Evolutionary conservation across 495 filamentous ascomycete genomes (phyloP), one percentile per base, ranked within the genome.

Genomic region (Neurospora sp.): DNA sequence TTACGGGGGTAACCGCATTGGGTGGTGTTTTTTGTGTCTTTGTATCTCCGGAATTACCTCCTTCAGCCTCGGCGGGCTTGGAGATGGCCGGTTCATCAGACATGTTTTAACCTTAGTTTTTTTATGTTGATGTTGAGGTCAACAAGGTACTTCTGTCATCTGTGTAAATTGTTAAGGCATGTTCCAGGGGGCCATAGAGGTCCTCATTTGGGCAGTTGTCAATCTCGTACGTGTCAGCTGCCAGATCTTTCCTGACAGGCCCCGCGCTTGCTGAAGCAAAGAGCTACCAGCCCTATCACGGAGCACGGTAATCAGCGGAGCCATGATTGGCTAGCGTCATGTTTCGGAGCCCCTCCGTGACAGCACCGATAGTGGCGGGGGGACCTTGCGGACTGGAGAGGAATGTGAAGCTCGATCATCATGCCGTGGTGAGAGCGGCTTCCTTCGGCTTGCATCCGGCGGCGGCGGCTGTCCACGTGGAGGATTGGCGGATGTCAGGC

Each of bases 291-390:
- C 71, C 74, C 69, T 75, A 73, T 40, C 68, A 37, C 42, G 40
- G 9, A 68, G 70, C 72, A 74, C n/a, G 61, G 75, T 74, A 71
- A 74, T 76, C 73, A 72, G 27, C 68, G 16, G 48, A 12, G 14
- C 72, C 10, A 20, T 71, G 65, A 76, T 76, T 76, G 70, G 75
- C n/a, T 68, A 68, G 41, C 27, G 14, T 20, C 40, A n/a, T 2
- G 14, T 35, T 35, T 65, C 27, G 53, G 53, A 35, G 27, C 27
- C 53, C 27, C 53, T 65, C 53, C 53, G 27, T 65, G 27, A 65
- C 53, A 65, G 53, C 27, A 18, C 53, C 53, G 53, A 35, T 61
- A 16, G 16, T 18, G 53, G 53, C 27, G 53, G 27, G 53, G 27
- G 27, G 12, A 65, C 53, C 53, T 65, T 65, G 53, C 27, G 12